Conservation (phyloP, 2,329 filamentous ascomycete species). For the Metarhizium anisopliae region DNA sequence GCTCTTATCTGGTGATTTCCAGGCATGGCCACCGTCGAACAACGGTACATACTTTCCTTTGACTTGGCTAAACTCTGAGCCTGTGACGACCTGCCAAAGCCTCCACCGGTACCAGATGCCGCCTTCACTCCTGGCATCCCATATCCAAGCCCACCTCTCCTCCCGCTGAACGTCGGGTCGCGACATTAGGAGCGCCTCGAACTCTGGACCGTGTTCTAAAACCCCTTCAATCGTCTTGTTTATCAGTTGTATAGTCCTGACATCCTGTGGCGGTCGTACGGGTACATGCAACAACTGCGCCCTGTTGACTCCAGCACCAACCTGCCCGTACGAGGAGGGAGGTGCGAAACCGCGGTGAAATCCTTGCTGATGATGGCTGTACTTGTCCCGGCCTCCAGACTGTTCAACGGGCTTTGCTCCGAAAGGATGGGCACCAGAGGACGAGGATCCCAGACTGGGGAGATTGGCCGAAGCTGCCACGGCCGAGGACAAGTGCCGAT, state of each 20-base stretch:
- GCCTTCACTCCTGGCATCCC: conserved; percentile 69
- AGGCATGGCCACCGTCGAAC: conserved; percentile 69
- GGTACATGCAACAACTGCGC: conserved; percentile 54
- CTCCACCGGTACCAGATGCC: conserved; percentile 92
- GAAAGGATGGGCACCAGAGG: conserved; percentile 56
- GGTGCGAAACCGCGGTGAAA: conserved; percentile 62
- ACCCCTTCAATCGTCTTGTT: conserved; percentile 80
- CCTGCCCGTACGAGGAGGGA: conserved; percentile 55
- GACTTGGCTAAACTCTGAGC: conserved; percentile 36
- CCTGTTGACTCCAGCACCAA: conserved; percentile 32
- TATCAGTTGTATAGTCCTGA: conserved; percentile 72
- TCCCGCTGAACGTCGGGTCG: conserved; percentile 73
- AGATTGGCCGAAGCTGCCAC: conserved; percentile 17
- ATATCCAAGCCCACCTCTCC: conserved; percentile 91
- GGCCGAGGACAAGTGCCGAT: conserved; percentile 74
- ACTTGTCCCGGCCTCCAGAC: conserved; percentile 16
- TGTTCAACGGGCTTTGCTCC: conserved; percentile 61
- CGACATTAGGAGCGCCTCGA: conserved; percentile 88
- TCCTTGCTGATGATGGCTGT: conserved; percentile 33
- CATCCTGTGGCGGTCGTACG: conserved; percentile 66
- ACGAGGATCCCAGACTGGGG: conserved; percentile 19
- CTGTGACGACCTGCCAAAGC: conserved; percentile 77
- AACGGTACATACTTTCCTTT: conserved; percentile 51
- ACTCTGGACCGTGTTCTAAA: conserved; percentile 71
- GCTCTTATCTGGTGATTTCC: conserved; percentile 62